Percentiles rank a stretch among this genome's conserved stretches.
phyloP scores from a whole-genome alignment of 345 rosid species.

The Arabidopsis suecica region DNA sequence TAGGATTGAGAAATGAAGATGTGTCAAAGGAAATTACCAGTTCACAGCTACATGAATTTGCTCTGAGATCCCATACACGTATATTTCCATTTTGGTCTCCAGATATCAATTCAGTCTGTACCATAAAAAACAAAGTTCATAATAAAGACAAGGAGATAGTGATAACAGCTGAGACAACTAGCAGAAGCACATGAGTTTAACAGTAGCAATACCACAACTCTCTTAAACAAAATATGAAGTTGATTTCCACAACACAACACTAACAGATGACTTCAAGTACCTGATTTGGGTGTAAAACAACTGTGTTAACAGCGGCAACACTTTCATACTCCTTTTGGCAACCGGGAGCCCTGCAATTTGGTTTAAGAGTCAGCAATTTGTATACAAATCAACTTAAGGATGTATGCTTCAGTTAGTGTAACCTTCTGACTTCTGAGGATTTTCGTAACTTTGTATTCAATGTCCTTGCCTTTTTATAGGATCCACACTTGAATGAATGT shows the following conservation, averaged over 20 bases:
- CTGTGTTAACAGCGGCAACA: constrained; percentile 92
- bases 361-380: constrained; percentile 12
- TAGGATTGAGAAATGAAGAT: not conserved
- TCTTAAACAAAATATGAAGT: not conserved
- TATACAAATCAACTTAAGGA: constrained; percentile 25
- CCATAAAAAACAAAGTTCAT: not conserved
- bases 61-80: constrained; percentile 97
- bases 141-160: constrained; percentile 1
- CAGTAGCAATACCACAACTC: constrained; percentile 10
- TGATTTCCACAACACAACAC: not conserved
- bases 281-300: constrained; percentile 97
- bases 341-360: constrained; percentile 81
- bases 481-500: constrained; percentile 1
- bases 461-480: not conserved
- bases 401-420: not conserved
- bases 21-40: constrained; percentile 55
- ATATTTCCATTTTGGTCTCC: constrained; percentile 98
- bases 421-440: not conserved
- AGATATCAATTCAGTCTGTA: constrained; percentile 91
- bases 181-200: not conserved
- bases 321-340: constrained; percentile 99
- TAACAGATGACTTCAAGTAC: constrained; percentile 40
- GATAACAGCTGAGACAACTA: constrained; percentile 5
- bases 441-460: not conserved
- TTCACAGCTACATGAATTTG: constrained; percentile 95